These are phyloP conservation scores for Phytophthora citricola DNA, from an alignment of 352 stramenopile species.

Conservation along the genomic window DNA sequence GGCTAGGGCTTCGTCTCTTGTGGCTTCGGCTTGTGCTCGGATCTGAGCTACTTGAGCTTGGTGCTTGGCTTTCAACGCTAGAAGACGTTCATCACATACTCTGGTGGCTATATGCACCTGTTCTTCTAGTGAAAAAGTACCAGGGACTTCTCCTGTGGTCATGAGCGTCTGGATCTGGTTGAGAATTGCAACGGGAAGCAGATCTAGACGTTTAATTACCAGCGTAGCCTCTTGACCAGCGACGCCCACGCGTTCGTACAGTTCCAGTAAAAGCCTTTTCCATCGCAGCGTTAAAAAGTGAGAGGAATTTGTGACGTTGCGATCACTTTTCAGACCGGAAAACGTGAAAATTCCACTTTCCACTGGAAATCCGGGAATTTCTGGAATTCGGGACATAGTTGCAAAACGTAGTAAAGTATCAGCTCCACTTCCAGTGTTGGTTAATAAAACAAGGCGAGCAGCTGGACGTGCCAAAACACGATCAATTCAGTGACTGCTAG, in stretches of 20 bases:
- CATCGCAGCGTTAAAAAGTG: constrained; percentile 34
- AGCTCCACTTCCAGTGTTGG: constrained; percentile 30
- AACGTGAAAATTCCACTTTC: constrained; percentile 32
- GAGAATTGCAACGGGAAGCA: constrained; percentile 42
- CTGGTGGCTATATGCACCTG: constrained; percentile 66
- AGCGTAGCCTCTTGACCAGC: constrained; percentile 64
- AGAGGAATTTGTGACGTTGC: constrained; percentile 1
- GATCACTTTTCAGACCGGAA: constrained; percentile 33
- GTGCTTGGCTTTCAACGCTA: constrained; percentile 58
- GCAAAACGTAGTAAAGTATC: constrained; percentile 50
- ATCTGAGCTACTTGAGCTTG: constrained; percentile 38
- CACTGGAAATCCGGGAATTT: not conserved
- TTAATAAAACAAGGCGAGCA: constrained; percentile 51
- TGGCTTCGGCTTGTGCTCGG: constrained; percentile 33
- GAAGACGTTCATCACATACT: constrained; percentile 68
- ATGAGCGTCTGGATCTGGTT: constrained; percentile 62
- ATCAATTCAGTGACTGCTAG: constrained; percentile 43
- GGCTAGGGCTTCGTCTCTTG: constrained; percentile 37
- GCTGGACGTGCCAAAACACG: constrained; percentile 45
- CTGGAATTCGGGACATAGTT: constrained; percentile 4
- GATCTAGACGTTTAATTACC: constrained; percentile 54
- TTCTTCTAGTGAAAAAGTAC: constrained; percentile 64
- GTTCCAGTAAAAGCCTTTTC: constrained; percentile 46
- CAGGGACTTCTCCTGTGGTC: constrained; percentile 64
- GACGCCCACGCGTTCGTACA: constrained; percentile 66